Evolutionary conservation across 139 green algal genomes (phyloP).

Genomic region (Monoraphidium neglectum): DNA sequence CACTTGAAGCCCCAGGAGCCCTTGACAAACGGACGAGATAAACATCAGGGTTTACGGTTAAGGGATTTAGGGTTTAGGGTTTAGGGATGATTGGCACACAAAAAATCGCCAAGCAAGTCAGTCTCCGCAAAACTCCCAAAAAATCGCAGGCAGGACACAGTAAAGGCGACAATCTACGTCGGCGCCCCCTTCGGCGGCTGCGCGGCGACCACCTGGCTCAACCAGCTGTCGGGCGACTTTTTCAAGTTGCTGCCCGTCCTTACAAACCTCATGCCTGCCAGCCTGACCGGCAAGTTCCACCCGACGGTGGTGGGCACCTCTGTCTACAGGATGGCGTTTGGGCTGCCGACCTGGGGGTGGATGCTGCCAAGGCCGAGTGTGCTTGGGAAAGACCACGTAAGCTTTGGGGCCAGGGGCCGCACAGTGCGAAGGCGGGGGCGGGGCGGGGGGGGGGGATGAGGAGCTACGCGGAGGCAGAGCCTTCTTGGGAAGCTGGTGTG

Average conservation of each 20-base stretch:
- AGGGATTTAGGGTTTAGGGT: too few relatives aligned
- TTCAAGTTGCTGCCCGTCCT: conserved; percentile 4
- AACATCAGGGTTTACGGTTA: too few relatives aligned
- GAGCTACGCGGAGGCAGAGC: too few relatives aligned
- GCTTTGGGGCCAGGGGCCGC: neutral
- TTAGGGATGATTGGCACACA: too few relatives aligned
- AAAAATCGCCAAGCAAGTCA: too few relatives aligned
- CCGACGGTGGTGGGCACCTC: conserved; percentile 1
- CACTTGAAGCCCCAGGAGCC: too few relatives aligned
- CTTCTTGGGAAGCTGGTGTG: neutral
- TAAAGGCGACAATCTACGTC: neutral
- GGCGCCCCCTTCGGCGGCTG: conserved; percentile 15
- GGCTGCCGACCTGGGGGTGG: conserved; percentile 8
- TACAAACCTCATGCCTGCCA: conserved; percentile 2
- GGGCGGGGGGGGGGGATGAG: too few relatives aligned
- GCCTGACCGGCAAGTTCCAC: neutral
- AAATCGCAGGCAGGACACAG: neutral
- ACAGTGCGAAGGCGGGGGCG: too few relatives aligned
- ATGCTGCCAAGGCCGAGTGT: conserved; percentile 2
- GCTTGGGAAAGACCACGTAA: conserved; percentile 1
- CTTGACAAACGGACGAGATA: too few relatives aligned
- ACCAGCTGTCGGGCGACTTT: conserved; percentile 6
- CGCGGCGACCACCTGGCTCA: conserved; percentile 3
- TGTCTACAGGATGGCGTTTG: conserved; percentile 8
- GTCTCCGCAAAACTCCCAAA: too few relatives aligned